Conservation (phyloP, 2,329 filamentous ascomycete genomes). For the Triangularia setosa region DNA sequence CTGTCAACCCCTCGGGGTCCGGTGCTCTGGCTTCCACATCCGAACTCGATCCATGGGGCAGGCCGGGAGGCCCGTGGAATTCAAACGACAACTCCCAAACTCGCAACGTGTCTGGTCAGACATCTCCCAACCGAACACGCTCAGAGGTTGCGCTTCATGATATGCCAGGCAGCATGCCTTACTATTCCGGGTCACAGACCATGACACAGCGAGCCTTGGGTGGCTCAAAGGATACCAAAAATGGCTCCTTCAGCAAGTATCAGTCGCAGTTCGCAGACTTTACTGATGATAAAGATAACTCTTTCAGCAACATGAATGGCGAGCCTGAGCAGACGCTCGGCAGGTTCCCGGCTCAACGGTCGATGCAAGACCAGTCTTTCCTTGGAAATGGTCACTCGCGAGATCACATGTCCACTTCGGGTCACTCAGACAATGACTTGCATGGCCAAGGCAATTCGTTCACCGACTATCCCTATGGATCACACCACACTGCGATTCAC, state of each 20-base stretch:
- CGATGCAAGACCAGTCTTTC: constrained; percentile 39
- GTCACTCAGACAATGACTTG: constrained; percentile 46
- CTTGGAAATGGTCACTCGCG: constrained; percentile 42
- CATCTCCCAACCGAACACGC: constrained; percentile 56
- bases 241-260: constrained; percentile 40
- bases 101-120: constrained; percentile 46
- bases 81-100: constrained; percentile 44
- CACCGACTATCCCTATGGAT: constrained; percentile 30
- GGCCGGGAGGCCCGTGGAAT: constrained; percentile 56
- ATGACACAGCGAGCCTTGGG: constrained; percentile 13
- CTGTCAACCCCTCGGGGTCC: constrained; percentile 61
- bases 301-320: constrained; percentile 11
- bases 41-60: constrained; percentile 61
- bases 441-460: constrained; percentile 29
- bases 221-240: constrained; percentile 39
- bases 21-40: constrained; percentile 65
- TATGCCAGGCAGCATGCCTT: constrained; percentile 40
- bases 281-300: constrained; percentile 38
- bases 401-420: constrained; percentile 53
- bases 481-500: constrained; percentile 41
- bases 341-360: constrained; percentile 30
- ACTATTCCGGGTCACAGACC: constrained; percentile 44
- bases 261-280: constrained; percentile 31
- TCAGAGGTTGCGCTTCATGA: constrained; percentile 42
- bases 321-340: constrained; percentile 9